Base-by-base conservation (phyloP, 345 rosid species). In the thale cress (Arabidopsis thaliana) region DNA sequence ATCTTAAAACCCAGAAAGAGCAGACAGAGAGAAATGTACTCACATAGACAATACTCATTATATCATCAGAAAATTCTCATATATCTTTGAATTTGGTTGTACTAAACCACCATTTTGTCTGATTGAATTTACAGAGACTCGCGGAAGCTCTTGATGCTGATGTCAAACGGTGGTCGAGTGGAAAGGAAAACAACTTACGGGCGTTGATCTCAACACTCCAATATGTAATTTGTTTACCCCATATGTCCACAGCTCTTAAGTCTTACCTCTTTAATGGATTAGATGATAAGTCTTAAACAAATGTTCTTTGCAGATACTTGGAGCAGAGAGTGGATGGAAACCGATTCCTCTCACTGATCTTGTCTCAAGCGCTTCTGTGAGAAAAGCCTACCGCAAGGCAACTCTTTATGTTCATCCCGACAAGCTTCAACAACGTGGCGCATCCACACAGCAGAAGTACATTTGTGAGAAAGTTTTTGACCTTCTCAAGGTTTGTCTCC, bases 361-460 rank as follows among this genome's bases (percentile, higher is more conserved):
- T 8, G 81, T 90, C 41, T 69, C 93, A 37, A 67, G 84, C 1
- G 76, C 89, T 52, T 88, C 97, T 14, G 96, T 94, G 55, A 94
- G 89, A 84, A 94, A 94, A 82, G 91, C 97, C 11, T 94, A 94
- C 78, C 76, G 91, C 48, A 94, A 87, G 81, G 97, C 98, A 71
- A 94, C 96, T 8, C 92, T 94, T 14, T 83, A 74, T 41, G 96
- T 94, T 80, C 98, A 94, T 74, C 97, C 97, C 0, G 98, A 94
- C 79, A 91, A 94, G 83, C 80, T 91, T 81, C 98, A 94, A 83
- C 98, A 91, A 79, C 88, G 98, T 7, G 98, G 98, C 12, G 98
- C 98, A 32, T 90, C 85, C 75, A 88, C 88, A 59, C 92, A 86
- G 61, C 97, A 90, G 71, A 94, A 90, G 86, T 94, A 91, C 83